phyloP scores from a whole-genome alignment of 768 basidiomycete species.

The Kwoniella sp. region DNA sequence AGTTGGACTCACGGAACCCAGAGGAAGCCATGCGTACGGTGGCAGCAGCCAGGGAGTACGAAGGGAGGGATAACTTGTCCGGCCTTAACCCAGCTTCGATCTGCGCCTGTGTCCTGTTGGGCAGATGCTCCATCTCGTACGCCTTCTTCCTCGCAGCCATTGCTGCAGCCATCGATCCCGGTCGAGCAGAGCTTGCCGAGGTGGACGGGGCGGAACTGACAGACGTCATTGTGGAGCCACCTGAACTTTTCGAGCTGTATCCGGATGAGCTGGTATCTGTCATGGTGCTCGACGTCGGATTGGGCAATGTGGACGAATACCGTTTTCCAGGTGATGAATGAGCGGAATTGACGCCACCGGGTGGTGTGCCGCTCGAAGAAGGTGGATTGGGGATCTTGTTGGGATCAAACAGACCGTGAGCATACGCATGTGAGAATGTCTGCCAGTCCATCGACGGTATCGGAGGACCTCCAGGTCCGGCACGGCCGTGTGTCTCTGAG shows the following conservation, averaged over 20 bases:
- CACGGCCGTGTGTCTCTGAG: not conserved
- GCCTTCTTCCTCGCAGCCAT: constrained; percentile 31
- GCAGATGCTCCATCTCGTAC: constrained; percentile 34
- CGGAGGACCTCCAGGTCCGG: not conserved
- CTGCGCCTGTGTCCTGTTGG: constrained; percentile 2
- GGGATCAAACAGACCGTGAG: constrained; percentile 50
- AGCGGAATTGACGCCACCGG: constrained; percentile 20
- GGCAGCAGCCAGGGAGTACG: constrained; percentile 49
- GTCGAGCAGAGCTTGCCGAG: constrained; percentile 15
- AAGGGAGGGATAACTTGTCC: constrained; percentile 39
- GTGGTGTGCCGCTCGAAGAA: constrained; percentile 13
- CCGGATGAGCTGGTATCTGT: constrained; percentile 16
- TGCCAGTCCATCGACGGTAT: constrained; percentile 34
- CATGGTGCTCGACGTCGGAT: not conserved
- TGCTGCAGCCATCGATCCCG: constrained; percentile 21
- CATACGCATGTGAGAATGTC: constrained; percentile 47
- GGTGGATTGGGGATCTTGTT: constrained; percentile 48
- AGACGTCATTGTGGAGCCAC: constrained; percentile 31
- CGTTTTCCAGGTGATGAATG: constrained; percentile 40
- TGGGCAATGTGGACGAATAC: constrained; percentile 11
- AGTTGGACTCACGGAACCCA: constrained; percentile 57
- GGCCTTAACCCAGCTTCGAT: constrained; percentile 14
- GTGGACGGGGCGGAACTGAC: constrained; percentile 39
- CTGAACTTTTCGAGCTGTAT: constrained; percentile 24
- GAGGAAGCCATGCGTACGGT: constrained; percentile 50